Evolutionary conservation across 225 moss, liverwort and hornwort genomes (phyloP).

Genomic region (Rhytidiadelphus loreus): DNA sequence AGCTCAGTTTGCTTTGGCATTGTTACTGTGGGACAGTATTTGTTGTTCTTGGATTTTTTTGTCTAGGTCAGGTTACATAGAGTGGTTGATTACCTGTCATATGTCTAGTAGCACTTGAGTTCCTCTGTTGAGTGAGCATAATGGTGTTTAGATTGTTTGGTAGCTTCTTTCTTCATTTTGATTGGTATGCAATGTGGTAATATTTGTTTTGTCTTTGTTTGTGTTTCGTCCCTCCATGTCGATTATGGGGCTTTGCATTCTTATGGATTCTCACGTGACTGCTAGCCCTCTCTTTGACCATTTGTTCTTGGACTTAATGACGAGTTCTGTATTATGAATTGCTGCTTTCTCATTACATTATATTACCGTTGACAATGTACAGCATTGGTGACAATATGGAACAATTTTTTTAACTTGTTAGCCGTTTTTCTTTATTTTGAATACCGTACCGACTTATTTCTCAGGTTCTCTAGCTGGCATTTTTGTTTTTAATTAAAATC

Average conservation of each 20-base stretch:
- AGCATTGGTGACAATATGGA: accelerated
- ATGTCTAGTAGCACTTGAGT: accelerated
- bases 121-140: accelerated
- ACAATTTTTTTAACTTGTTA: too few species aligned
- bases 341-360: too few species aligned
- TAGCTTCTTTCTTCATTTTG: too few species aligned
- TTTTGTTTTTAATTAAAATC: too few species aligned
- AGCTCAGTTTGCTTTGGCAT: accelerated
- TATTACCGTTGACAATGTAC: too few species aligned
- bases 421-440: neutral
- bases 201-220: accelerated
- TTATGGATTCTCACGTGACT: too few species aligned
- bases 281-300: too few species aligned
- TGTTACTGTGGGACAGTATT: accelerated
- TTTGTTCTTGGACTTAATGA: accelerated
- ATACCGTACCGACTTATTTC: neutral
- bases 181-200: accelerated
- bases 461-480: neutral
- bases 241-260: too few species aligned
- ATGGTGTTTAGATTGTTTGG: too few species aligned
- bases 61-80: accelerated
- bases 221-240: too few species aligned
- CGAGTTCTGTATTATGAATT: too few species aligned
- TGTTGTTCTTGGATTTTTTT: neutral
- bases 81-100: accelerated